A percentile compares a stretch with the other conserved stretches of the same genome.
Evolutionary conservation across 805 yeast genomes (phyloP).

Genomic region (Brettanomyces anomalus): DNA sequence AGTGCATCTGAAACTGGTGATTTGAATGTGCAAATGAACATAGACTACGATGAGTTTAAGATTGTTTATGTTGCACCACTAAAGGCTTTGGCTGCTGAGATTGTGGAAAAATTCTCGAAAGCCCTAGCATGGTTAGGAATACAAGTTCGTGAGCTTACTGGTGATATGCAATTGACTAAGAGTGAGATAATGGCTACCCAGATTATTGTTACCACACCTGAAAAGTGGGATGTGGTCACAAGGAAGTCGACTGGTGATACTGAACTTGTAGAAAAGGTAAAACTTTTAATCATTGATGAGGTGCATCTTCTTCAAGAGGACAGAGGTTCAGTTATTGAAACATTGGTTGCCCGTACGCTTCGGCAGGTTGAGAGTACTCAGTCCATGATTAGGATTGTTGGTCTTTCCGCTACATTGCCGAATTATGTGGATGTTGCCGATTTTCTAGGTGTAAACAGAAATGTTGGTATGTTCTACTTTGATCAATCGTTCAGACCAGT

Average conservation of each 20-base stretch:
- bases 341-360: conserved; percentile 86
- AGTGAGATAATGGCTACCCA: conserved; percentile 77
- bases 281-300: conserved; percentile 85
- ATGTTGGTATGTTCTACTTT: conserved; percentile 88
- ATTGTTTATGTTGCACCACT: conserved; percentile 89
- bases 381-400: conserved; percentile 87
- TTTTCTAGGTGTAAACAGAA: conserved; percentile 82
- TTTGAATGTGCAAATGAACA: conserved; percentile 45
- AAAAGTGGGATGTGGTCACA: conserved; percentile 97
- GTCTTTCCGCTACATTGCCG: conserved; percentile 89
- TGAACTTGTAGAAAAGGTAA: conserved; percentile 77
- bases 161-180: conserved; percentile 88
- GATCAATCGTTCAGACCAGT: conserved; percentile 91
- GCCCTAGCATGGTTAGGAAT: conserved; percentile 81
- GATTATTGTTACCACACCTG: conserved; percentile 89
- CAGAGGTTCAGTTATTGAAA: conserved; percentile 95
- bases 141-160: conserved; percentile 80
- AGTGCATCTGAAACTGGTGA: conserved; percentile 33
- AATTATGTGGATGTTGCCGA: conserved; percentile 91
- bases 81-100: conserved; percentile 93
- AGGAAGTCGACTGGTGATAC: conserved; percentile 86
- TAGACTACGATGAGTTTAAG: conserved; percentile 79
- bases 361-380: conserved; percentile 94
- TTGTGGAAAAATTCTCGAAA: conserved; percentile 78
- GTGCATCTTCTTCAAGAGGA: conserved; percentile 96